These are phyloP conservation scores for Capsella rubella DNA, from an alignment of 441 rosid species.

Conservation along the genomic window DNA sequence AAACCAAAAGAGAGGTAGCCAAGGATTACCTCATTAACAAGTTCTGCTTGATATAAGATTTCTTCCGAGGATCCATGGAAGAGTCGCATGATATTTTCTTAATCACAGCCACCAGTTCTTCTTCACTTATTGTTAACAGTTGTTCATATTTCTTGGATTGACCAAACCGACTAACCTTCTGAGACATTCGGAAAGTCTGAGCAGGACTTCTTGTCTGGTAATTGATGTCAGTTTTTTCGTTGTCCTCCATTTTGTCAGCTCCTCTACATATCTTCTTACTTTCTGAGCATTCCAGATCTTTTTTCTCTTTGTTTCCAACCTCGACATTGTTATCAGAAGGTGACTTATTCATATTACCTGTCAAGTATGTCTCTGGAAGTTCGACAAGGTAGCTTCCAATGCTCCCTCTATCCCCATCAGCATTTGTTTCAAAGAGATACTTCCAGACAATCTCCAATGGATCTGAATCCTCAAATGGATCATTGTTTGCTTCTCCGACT, in stretches of 20 bases:
- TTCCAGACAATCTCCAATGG: constrained; percentile 69
- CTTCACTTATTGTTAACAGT: constrained; percentile 57
- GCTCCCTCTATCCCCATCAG: constrained; percentile 42
- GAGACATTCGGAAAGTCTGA: constrained; percentile 42
- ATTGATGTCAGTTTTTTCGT: constrained; percentile 40
- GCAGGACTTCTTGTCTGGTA: constrained; percentile 32
- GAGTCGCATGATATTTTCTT: constrained; percentile 77
- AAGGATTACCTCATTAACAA: constrained; percentile 76
- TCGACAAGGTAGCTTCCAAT: constrained; percentile 28
- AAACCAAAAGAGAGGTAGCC: constrained; percentile 8
- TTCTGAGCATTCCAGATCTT: constrained; percentile 40
- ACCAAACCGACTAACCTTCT: constrained; percentile 43
- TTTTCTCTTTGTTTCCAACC: constrained; percentile 38
- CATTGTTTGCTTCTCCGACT: constrained; percentile 44
- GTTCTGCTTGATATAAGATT: constrained; percentile 72
- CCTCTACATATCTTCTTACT: constrained; percentile 43
- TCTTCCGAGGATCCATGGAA: constrained; percentile 70
- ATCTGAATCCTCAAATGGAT: constrained; percentile 49
- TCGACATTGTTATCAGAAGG: constrained; percentile 40
- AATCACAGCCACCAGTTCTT: constrained; percentile 66
- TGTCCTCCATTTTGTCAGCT: constrained; percentile 43
- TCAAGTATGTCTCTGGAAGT: constrained; percentile 32
- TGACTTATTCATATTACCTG: constrained; percentile 37
- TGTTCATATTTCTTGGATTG: constrained; percentile 44
- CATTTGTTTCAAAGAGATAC: constrained; percentile 58